A percentile compares a stretch with the other conserved stretches of the same genome.
Evolutionary conservation across 1,139 yeast species (phyloP).

Genomic region (Hansenula lynferdii): DNA sequence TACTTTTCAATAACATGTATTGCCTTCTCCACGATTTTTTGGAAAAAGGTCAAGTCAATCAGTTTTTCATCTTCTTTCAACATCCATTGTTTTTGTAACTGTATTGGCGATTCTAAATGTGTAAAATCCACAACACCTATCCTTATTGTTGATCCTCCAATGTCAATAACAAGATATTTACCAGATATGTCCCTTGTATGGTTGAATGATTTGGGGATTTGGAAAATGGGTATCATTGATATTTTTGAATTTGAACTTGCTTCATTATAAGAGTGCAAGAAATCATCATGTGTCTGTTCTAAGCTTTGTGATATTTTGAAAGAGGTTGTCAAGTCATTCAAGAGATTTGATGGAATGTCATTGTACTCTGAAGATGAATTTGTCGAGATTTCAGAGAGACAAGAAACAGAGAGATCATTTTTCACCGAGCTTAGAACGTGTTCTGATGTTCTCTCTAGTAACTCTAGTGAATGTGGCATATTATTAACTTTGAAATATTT

Average conservation of each 20-base stretch:
- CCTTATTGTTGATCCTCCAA: constrained; percentile 22
- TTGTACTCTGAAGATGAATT: no score
- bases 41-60: constrained; percentile 24
- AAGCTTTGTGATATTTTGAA: neutral
- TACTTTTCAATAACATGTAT: neutral
- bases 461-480: no score
- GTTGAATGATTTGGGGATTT: neutral
- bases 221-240: constrained; percentile 3
- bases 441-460: no score
- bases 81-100: constrained; percentile 10
- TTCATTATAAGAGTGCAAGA: neutral
- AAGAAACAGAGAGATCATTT: no score
- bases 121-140: constrained; percentile 8
- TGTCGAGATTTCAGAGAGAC: no score
- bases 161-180: constrained; percentile 11
- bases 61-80: constrained; percentile 13
- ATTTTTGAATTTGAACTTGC: neutral
- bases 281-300: neutral
- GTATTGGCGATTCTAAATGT: neutral
- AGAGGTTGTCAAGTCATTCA: neutral
- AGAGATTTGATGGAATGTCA: neutral
- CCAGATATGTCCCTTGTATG: neutral
- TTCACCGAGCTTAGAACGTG: no score
- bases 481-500: no score
- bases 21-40: constrained; percentile 17